These are phyloP conservation scores for Boletus pseudo-olivaceus DNA, from an alignment of 768 basidiomycete genomes.

Conservation along the genomic window DNA sequence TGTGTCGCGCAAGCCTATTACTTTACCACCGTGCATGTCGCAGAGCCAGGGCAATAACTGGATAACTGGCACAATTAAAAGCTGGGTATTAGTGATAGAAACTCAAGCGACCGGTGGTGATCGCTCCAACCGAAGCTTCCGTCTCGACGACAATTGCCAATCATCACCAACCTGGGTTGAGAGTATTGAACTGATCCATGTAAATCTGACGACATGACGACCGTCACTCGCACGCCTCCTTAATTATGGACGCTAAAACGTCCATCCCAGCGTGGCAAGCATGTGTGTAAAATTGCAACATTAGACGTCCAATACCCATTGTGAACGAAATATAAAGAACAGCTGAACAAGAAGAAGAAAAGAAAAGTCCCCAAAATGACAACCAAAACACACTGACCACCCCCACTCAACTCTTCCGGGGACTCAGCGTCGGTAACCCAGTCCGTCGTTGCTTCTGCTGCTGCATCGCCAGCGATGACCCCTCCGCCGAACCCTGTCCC, in stretches of 20 bases:
- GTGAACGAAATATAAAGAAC: not conserved
- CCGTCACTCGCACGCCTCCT: not conserved
- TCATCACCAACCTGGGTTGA: not conserved
- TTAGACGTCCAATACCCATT: not conserved
- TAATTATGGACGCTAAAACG: not conserved
- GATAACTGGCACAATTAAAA: not conserved
- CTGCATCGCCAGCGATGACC: slow-evolving; percentile 25
- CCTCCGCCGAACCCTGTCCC: slow-evolving; percentile 24
- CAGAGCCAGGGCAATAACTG: not conserved
- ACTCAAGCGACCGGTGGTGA: no score
- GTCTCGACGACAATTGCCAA: not conserved
- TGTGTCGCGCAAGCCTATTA: not conserved
- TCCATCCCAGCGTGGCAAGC: not conserved
- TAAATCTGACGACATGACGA: not conserved
- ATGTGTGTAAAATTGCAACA: not conserved
- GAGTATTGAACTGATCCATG: not conserved
- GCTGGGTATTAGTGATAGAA: not conserved
- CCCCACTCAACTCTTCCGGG: slow-evolving; percentile 20
- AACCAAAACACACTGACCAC: no score
- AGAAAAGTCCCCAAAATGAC: not conserved
- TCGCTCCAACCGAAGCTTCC: no score
- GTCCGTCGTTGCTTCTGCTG: slow-evolving; percentile 42
- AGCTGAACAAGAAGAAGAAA: no score
- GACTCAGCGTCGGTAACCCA: slow-evolving; percentile 33
- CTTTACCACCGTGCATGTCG: slow-evolving; percentile 2